Percentiles rank a stretch among this genome's conserved stretches.
Conservation (phyloP, 768 basidiomycete genomes). For the Mycena crocata region DNA sequence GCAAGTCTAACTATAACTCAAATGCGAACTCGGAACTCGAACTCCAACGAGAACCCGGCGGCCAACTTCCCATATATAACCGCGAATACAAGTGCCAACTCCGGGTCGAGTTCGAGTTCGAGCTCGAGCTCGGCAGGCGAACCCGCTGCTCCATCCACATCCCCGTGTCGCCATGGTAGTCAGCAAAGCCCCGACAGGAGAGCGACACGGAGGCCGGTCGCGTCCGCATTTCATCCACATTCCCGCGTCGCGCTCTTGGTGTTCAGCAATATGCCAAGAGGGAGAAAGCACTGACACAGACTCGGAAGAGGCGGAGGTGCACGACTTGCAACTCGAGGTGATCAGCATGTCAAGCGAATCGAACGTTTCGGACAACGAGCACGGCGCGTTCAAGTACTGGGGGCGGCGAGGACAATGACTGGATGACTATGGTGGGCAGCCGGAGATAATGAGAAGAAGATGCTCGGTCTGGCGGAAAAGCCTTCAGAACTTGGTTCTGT, state of each 20-base stretch:
- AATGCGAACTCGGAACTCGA: too few relatives aligned
- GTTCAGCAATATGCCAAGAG: too few relatives aligned
- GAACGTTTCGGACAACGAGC: conserved; percentile 49
- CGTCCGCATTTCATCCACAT: too few relatives aligned
- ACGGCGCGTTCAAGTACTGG: conserved; percentile 45
- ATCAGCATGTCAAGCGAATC: conserved; percentile 51
- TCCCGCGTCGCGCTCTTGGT: too few relatives aligned
- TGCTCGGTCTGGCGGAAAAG: conserved; percentile 38
- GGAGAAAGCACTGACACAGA: conserved; percentile 49
- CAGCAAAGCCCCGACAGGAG: background rate
- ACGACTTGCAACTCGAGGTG: conserved; percentile 64
- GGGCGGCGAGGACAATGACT: conserved; percentile 29
- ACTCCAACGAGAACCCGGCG: background rate
- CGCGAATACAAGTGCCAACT: background rate
- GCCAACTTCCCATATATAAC: too few relatives aligned
- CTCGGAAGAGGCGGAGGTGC: conserved; percentile 59
- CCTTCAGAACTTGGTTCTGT: conserved; percentile 31
- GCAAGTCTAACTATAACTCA: background rate
- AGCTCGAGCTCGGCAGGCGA: background rate
- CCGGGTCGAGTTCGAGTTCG: too few relatives aligned
- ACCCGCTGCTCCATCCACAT: background rate
- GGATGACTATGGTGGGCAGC: conserved; percentile 37
- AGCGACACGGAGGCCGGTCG: background rate
- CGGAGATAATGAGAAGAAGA: conserved; percentile 20
- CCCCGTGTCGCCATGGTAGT: too few relatives aligned